Evolutionary conservation across 345 rosid genomes (phyloP), one percentile per base, ranked within the genome.

Genomic region (Raphanus raphanistrum): DNA sequence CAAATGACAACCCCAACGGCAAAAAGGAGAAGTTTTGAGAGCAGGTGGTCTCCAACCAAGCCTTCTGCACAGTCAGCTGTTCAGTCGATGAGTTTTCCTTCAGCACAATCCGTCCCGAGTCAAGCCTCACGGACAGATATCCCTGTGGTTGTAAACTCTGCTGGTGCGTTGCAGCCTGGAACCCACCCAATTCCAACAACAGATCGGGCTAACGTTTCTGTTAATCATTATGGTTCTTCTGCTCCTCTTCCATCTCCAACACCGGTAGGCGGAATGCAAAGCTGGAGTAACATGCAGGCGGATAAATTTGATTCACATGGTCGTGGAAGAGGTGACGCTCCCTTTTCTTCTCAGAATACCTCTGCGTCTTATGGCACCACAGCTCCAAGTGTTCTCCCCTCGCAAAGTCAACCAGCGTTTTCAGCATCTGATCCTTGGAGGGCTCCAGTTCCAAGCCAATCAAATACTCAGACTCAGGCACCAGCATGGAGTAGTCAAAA

Each of bases 31-130:
- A 76, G 29, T 5, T 81, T 78, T 74, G 92, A 89, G 85, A 88
- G 83, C 68, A 84, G 83, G 77, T 87, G 92, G 98, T 89, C 97
- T 10, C 88, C 95, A 35, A 86, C 88, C 54, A 86, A 84, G 80
- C 79, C 84, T 54, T 76, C 85, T 45, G 80, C 78, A 62, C 86
- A 80, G 63, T 60, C 79, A 52, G 59, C 77, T 74, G 54, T 71
- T 76, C 80, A 79, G 59, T 32, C 66, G 27, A 43, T 68, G 5
- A 80, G 77, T 70, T 67, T 73, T 25, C 33, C 84, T 10, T 52
- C 31, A 33, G 64, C 73, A 29, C 74, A 80, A 9, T 63, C 90
- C 82, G 82, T 66, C 27, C 76, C 63, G 59, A 80, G 73, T 70
- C 80, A 75, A 28, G 81, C 80, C 17, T 68, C 87, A 16, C 79